Evolutionary conservation across 129 eudicot genomes (phyloP), one percentile per base, ranked within the genome.

Genomic region (Tagetes patula): DNA sequence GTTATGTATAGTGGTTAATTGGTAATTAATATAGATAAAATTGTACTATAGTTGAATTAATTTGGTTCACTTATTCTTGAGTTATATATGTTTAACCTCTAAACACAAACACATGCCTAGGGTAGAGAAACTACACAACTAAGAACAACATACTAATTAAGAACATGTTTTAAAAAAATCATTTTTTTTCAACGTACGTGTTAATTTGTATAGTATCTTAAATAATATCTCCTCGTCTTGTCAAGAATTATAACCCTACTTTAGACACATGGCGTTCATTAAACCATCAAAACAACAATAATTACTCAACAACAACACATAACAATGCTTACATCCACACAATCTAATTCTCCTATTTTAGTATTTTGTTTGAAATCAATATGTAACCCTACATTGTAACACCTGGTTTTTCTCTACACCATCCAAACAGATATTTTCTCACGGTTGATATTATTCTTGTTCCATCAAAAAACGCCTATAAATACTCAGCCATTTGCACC

Each of bases 361-460:
- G 43, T 2, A 42, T 45, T 27, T 7, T n/a, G 42, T 62, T 48
- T 50, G 10, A 73, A 47, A 73, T 61, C 48, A 73, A 14, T 14
- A 34, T 39, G 27, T 6, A 31, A 14, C 70, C 64, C 52, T 3
- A 74, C 75, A 81, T 63, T 45, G 27, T 3, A 52, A 76, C 81
- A 81, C 81, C 81, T 81, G 73, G 61, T 75, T 70, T 45, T 56
- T 10, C 81, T 70, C 70, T 2, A 45, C 37, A 55, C 81, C 84
- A 12, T 58, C 13, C 62, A 70, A 36, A 62, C 6, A 65, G 71
- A 71, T 81, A 71, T 71, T 81, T 71, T 76, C 11, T 65, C 55
- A 56, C 38, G 85, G 78, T 72, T 76, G 43, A 71, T 69, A 49
- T 39, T 36, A 27, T 48, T 69, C 39, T 41, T 20, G 27, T 20